These are phyloP conservation scores for Lactarius akahatsu DNA, from an alignment of 768 basidiomycete genomes.

Conservation along the genomic window DNA sequence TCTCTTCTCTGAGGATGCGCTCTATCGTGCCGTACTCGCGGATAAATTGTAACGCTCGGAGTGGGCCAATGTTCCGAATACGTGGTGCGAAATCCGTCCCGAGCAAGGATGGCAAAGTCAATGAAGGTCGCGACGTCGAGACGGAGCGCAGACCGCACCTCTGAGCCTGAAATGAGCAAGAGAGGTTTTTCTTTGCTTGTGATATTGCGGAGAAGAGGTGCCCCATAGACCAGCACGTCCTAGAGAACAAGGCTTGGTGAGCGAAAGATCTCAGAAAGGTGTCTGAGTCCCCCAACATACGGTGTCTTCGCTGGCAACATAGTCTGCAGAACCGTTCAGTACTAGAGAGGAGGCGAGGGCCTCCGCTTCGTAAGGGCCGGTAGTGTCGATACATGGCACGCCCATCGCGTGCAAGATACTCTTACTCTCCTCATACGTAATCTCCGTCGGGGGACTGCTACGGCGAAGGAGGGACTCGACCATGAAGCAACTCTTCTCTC, in stretches of 20 bases:
- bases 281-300: slow-evolving; percentile 37
- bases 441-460: slow-evolving; percentile 55
- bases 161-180: slow-evolving; percentile 57
- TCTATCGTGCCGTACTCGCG: slow-evolving; percentile 72
- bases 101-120: slow-evolving; percentile 85
- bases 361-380: slow-evolving; percentile 78
- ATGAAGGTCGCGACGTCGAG: slow-evolving; percentile 62
- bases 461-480: slow-evolving; percentile 66
- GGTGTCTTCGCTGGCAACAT: slow-evolving; percentile 89
- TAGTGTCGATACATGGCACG: slow-evolving; percentile 69
- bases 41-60: slow-evolving; percentile 74
- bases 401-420: slow-evolving; percentile 77
- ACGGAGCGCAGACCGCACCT: slow-evolving; percentile 56
- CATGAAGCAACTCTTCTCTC: slow-evolving; percentile 54
- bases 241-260: slow-evolving; percentile 32
- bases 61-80: slow-evolving; percentile 79
- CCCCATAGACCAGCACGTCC: slow-evolving; percentile 84
- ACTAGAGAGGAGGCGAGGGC: slow-evolving; percentile 81
- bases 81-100: slow-evolving; percentile 91
- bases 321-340: slow-evolving; percentile 73
- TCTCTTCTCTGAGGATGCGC: slow-evolving; percentile 52
- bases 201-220: slow-evolving; percentile 77
- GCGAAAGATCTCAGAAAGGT: slow-evolving; percentile 10
- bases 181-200: slow-evolving; percentile 61
- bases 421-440: slow-evolving; percentile 69